Base-by-base conservation (phyloP, 2,329 filamentous ascomycete genomes). In the Chrysoporthe cubensis region DNA sequence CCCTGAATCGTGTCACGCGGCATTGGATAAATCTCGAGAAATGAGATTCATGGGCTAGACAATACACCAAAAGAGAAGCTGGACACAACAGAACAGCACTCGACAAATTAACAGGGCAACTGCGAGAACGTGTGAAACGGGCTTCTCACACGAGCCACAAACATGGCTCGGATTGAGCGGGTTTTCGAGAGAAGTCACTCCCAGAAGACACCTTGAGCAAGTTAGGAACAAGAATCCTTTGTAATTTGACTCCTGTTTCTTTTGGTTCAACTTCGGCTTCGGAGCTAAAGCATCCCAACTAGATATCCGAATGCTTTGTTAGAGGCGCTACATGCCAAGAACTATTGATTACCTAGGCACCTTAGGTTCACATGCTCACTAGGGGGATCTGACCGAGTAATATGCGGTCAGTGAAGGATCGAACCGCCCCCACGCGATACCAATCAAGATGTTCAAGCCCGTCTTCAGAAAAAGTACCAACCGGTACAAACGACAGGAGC, bases 361-460 rank as follows among this genome's bases (percentile, higher is more conserved):
- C 26, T 26, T 26, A 26, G 50, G 32, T 21, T 54, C 21, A 54
- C 50, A 54, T 16, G 5, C 50, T 54, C 50, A 54, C 50, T 13
- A 9, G 21, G 44, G 59, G 58, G 64, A 59, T 60, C 64, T 63
- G 67, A 50, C 64, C 62, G 58, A 66, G 52, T 18, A 54, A 46
- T 54, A 66, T 66, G 66, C 64, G 56, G 64, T 57, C 63, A 62
- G 63, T 54, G 32, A n/a, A 59, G 50, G 64, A 69, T 69, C 59
- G 44, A 66, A 63, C 52, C 16, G 50, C 50, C 21, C 50, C 50
- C 26, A 54, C 50, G 50, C 14, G 13, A 16, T 4, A 34, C 50
- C 50, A 54, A 32, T 54, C 50, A 54, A 32, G 26, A 54, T 54
- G 26, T 34, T 13, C 50, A 18, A 14, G 26, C 50, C 21, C 21